Base-by-base conservation (phyloP, 306 rosid species). In the Rubus parviflorus region DNA sequence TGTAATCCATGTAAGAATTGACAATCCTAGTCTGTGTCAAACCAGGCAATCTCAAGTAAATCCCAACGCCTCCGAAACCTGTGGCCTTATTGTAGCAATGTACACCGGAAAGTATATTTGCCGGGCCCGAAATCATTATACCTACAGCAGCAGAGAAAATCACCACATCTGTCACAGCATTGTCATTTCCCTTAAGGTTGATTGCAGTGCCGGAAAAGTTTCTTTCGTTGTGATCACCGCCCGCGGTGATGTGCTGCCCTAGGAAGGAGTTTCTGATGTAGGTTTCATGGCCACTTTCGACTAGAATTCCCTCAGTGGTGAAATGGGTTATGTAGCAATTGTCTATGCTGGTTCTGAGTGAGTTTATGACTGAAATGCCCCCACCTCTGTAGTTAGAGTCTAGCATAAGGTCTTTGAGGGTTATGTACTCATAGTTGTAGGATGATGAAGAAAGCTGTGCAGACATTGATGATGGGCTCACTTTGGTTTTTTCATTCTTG, bases 1-100 rank as follows among this genome's bases (percentile, higher is more conserved):
- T 95, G 85, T 73, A 95, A 61, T 95, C 99, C 90, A 95, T 67
- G 79, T 95, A 95, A 30, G 96, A 95, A 80, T 95, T 89, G 54
- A 90, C 88, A 25, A 95, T 95, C 75, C 97, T 72, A 0, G 92
- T 95, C 73, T 95, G 97, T 1, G 94, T 89, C 48, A 90, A 75
- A n/a, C 97, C 97, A 0, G 94, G 92, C 25, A 92, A 41, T 81
- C 79, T 85, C 78, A 95, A 19, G 75, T 90, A 90, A 74, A 92
- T 95, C 60, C 99, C 99, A 0, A 86, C 85, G 0, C 99, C 97
- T 2, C 99, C 99, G 66, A 95, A 95, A 10, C 91, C 91, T 3
- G 92, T 85, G 79, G 99, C 99, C 80, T 95, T 95, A 38, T 95
- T 95, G 84, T 95, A 95, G 80, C 97, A 95, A 84, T 95, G 99